Percentiles rank a stretch among this genome's conserved stretches.
These are phyloP conservation scores for Wickerhamiella spandovensis DNA, from an alignment of 805 yeast genomes.

Conservation along the genomic window DNA sequence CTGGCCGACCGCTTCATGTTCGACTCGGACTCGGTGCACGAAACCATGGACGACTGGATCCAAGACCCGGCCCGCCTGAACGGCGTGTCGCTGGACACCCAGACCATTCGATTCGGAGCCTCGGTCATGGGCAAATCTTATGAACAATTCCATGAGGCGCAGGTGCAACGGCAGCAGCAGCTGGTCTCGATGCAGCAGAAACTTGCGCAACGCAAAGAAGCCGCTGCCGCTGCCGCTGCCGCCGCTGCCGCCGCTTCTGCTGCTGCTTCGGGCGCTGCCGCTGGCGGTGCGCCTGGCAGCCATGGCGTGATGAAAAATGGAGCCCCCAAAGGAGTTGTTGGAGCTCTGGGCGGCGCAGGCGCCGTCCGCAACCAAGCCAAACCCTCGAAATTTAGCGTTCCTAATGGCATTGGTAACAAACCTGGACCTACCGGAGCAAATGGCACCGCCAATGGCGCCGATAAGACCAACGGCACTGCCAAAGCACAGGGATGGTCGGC, in stretches of 20 bases:
- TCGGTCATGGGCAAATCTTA: slow-evolving; percentile 81
- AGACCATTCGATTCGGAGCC: slow-evolving; percentile 79
- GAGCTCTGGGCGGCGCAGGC: not conserved
- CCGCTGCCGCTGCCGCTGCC: slow-evolving; percentile 26
- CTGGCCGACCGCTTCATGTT: slow-evolving; percentile 53
- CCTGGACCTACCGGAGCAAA: not conserved
- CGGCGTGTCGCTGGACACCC: slow-evolving; percentile 74
- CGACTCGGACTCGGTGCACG: slow-evolving; percentile 37
- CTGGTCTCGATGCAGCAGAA: slow-evolving; percentile 14
- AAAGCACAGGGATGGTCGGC: not conserved
- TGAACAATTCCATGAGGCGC: slow-evolving; percentile 64
- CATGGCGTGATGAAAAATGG: not conserved
- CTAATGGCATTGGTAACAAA: not conserved
- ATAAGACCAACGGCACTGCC: not conserved
- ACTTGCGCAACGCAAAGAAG: slow-evolving; percentile 23
- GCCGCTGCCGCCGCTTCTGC: slow-evolving; percentile 22
- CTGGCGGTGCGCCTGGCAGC: slow-evolving; percentile 17
- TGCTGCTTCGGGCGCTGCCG: slow-evolving; percentile 28
- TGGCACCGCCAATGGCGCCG: not conserved
- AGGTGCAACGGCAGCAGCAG: slow-evolving; percentile 56
- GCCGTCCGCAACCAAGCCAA: not conserved
- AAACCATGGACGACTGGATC: slow-evolving; percentile 40
- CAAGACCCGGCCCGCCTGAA: slow-evolving; percentile 75
- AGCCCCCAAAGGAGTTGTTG: not conserved
- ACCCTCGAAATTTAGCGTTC: not conserved